Percentiles rank a stretch among this genome's conserved stretches.
These are phyloP conservation scores for Lactarius sanguifluus DNA, from an alignment of 768 basidiomycete genomes.

Conservation along the genomic window DNA sequence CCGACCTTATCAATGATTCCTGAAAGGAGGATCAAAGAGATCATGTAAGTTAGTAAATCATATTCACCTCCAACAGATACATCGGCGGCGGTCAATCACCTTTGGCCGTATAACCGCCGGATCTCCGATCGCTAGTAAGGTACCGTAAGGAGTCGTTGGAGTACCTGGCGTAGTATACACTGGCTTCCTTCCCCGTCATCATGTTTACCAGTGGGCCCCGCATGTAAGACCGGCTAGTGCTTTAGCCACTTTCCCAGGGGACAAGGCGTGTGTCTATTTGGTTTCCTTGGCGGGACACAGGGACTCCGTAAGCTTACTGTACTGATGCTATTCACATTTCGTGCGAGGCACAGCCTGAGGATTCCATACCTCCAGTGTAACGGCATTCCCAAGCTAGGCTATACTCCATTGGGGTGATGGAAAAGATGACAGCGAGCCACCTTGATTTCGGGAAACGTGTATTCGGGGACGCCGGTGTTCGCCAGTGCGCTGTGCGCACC, in stretches of 20 bases:
- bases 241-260: neutral
- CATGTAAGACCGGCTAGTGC: neutral
- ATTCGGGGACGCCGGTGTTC: neutral
- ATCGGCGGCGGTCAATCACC: conserved; percentile 14
- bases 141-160: neutral
- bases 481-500: neutral
- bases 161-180: neutral
- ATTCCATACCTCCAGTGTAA: neutral
- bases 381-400: neutral
- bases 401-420: neutral
- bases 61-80: neutral
- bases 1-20: conserved; percentile 12
- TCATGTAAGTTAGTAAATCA: conserved; percentile 2
- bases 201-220: neutral
- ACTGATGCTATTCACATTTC: conserved; percentile 3
- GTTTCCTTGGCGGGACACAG: neutral
- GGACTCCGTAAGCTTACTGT: neutral
- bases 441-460: neutral
- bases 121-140: conserved; percentile 7
- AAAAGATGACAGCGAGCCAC: neutral
- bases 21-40: conserved; percentile 3
- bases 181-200: neutral
- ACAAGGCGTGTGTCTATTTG: neutral
- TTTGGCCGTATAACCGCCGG: conserved; percentile 4
- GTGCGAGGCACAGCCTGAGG: neutral